Evolutionary conservation across 140 eudicot genomes (phyloP).

Genomic region (Oenanthe javanica): DNA sequence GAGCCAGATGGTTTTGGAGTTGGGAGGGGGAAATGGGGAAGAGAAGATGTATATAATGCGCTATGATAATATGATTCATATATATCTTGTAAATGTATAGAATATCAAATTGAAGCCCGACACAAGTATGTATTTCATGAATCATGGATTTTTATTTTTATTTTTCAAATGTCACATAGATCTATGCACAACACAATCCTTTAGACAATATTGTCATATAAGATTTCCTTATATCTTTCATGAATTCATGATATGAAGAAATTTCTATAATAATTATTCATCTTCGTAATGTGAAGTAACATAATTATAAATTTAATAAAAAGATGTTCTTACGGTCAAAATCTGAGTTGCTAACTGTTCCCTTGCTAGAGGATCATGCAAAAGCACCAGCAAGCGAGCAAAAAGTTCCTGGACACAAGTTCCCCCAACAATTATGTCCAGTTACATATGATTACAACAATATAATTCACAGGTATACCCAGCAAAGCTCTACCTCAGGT

Average conservation of each 20-base stretch:
- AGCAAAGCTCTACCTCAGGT: conserved; percentile 59
- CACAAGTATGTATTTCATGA: not conserved
- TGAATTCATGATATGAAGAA: not conserved
- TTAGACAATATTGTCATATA: not conserved
- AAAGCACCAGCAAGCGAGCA: conserved; percentile 87
- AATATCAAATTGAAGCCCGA: not conserved
- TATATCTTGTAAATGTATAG: not conserved
- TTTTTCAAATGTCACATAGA: not conserved
- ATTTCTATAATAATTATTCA: not conserved
- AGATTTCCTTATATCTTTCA: not conserved
- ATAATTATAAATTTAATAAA: not conserved
- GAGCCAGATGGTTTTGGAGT: not conserved
- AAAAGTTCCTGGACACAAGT: conserved; percentile 64
- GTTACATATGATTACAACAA: conserved; percentile 12
- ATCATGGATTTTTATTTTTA: not conserved
- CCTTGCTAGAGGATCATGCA: conserved; percentile 95
- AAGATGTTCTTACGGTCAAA: conserved; percentile 45
- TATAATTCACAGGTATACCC: conserved; percentile 5
- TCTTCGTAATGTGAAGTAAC: not conserved
- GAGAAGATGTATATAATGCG: not conserved
- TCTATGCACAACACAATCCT: not conserved
- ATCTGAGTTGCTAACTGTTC: conserved; percentile 92
- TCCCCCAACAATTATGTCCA: not conserved
- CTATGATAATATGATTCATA: not conserved
- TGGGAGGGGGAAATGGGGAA: not conserved